Base-by-base conservation (phyloP, 805 yeast genomes). In the Barnettozyma wickerhamii region DNA sequence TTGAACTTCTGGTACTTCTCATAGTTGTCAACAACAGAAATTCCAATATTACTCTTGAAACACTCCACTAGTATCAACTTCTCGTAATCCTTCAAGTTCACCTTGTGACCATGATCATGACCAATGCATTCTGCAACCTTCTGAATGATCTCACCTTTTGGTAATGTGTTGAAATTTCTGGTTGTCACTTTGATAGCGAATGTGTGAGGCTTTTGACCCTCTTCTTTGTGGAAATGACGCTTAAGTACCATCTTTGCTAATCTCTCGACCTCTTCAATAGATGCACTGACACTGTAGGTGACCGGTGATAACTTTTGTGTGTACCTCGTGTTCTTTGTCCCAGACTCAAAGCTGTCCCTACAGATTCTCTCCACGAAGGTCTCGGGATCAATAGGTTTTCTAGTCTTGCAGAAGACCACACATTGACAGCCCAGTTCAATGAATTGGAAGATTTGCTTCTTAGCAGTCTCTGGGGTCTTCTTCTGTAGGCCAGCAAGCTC, bases 31-130 rank as follows among this genome's bases (percentile, higher is more conserved):
- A 87, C 88, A 6, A 89, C 91, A 49, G 93, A 72, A 76, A 87
- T 79, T 6, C 99, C 99, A 26, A 93, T 74, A 46, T 85, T 84
- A 47, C 78, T 84, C 65, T 90, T 91, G 65, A 82, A 91, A 57
- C 96, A 85, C 59, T 88, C 96, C 3, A 93, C 84, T 38, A 91
- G 57, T 35, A 93, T 75, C 51, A 93, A 66, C 55, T 81, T 80
- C 46, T 90, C 95, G 54, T 77, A 87, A 10, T 77, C 64, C 53
- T 86, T 85, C 59, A 93, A 71, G 58, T 89, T 95, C 13, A 93
- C 95, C 27, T 63, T 67, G 59, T 88, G 96, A 2, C 81, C 81
- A 47, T 76, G 74, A 5, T 77, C 81, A 34, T 73, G 68, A 1
- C 91, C 91, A 1, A 87, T 89, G 33, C 73, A 63, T 23, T 73